Evolutionary conservation across 2,329 filamentous ascomycete genomes (phyloP).

Genomic region (Colletotrichum phormii): DNA sequence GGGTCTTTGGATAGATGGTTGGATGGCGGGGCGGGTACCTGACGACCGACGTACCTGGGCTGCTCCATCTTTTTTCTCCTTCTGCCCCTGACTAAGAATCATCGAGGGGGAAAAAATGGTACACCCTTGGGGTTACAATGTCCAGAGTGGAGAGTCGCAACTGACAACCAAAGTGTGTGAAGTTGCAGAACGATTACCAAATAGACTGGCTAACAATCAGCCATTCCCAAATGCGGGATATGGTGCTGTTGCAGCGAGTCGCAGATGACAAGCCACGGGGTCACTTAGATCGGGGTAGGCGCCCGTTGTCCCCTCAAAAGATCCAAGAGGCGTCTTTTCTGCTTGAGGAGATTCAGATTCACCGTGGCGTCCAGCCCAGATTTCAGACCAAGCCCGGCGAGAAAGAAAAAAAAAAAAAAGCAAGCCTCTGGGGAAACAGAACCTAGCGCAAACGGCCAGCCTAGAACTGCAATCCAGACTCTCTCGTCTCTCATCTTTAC

Average conservation of each 20-base stretch:
- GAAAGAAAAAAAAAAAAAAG: neutral
- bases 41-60: too few species aligned
- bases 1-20: neutral
- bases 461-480: neutral
- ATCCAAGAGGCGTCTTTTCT: neutral
- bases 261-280: conserved; percentile 21
- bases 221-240: conserved; percentile 15
- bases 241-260: conserved; percentile 10
- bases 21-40: neutral
- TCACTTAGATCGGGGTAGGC: neutral
- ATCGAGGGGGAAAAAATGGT: neutral
- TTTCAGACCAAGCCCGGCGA: neutral
- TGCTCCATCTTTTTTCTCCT: neutral
- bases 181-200: conserved; percentile 9
- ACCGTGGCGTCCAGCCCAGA: conserved; percentile 5
- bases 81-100: conserved; percentile 21
- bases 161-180: neutral
- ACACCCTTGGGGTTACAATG: conserved; percentile 12
- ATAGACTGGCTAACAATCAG: conserved; percentile 5
- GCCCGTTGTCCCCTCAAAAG: neutral
- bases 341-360: neutral
- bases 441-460: neutral
- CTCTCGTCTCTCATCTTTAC: too few species aligned
- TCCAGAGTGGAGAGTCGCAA: neutral
- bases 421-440: neutral